Conservation (phyloP, 2,329 filamentous ascomycete species). For the Lojkania enalia region DNA sequence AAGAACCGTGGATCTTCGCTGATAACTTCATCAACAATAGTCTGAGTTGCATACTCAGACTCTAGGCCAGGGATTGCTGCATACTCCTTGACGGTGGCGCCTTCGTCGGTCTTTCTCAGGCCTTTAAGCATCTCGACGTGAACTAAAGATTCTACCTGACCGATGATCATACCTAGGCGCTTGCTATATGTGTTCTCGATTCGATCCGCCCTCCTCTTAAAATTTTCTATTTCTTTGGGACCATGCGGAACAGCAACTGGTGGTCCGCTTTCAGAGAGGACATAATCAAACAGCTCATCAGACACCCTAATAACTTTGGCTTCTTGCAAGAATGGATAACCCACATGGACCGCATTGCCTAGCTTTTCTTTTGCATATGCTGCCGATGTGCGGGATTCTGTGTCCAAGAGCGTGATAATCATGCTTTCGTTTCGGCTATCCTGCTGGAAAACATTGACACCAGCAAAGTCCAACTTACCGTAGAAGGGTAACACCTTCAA, state of each 20-base stretch:
- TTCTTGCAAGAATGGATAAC: slow-evolving; percentile 94
- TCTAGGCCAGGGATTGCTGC: slow-evolving; percentile 82
- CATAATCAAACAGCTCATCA: slow-evolving; percentile 91
- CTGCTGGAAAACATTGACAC: slow-evolving; percentile 91
- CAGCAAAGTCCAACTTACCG: slow-evolving; percentile 81
- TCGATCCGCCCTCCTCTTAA: slow-evolving; percentile 78
- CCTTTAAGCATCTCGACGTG: slow-evolving; percentile 95
- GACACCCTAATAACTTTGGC: slow-evolving; percentile 86
- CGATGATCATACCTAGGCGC: slow-evolving; percentile 83
- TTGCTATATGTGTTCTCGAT: slow-evolving; percentile 91
- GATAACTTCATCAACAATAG: slow-evolving; percentile 84
- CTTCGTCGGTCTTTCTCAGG: slow-evolving; percentile 84
- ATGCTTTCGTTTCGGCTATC: slow-evolving; percentile 97
- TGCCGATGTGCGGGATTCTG: slow-evolving; percentile 70
- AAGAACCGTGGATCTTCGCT: slow-evolving; percentile 93
- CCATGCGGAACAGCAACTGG: slow-evolving; percentile 71
- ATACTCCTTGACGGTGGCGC: slow-evolving; percentile 91
- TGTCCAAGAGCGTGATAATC: slow-evolving; percentile 79
- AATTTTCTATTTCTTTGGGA: slow-evolving; percentile 77
- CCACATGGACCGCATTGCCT: slow-evolving; percentile 84
- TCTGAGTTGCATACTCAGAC: slow-evolving; percentile 87
- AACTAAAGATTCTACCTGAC: slow-evolving; percentile 83
- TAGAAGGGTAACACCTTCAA: slow-evolving; percentile 83
- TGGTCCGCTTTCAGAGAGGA: slow-evolving; percentile 62
- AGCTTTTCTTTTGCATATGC: slow-evolving; percentile 77